Evolutionary conservation across 495 filamentous ascomycete genomes (phyloP), one percentile per base, ranked within the genome.

Genomic region (Aspergillus cavernicola): DNA sequence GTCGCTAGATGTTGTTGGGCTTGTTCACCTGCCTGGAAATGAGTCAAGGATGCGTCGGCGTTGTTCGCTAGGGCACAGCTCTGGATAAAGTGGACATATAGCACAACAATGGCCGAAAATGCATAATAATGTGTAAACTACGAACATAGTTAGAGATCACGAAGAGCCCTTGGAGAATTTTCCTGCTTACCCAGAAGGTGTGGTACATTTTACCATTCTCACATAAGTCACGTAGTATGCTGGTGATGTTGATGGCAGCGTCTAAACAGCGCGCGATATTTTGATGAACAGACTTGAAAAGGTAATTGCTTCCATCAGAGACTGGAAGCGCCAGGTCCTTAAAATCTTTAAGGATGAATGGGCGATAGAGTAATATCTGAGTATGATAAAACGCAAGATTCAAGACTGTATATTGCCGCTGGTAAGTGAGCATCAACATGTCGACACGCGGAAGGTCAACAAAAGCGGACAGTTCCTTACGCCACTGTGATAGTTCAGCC

Each of bases 71-170:
- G 50, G 0, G 58, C 35, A 24, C 48, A 46, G 16, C n/a, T 48
- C 24, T 58, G 59, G 20, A 65, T 62, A 19, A 60, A 46, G 13
- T 58, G 55, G 4, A 65, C 54, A 44, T 65, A 65, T 13, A 65
- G 35, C 1, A 65, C 54, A 4, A 62, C 54, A 41, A 65, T 62
- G 6, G 62, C 62, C 9, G 56, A 65, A 11, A 65, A 65, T 0
- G 55, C 59, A 35, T 65, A 62, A 41, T 65, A 65, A 47, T 65
- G 62, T 1, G 62, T 65, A 33, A 62, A 62, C 62, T 65, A 3
- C 18, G 9, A 5, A 12, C 4, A 44, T 3, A 2, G 23, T 44
- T 44, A 44, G 41, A n/a, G 13, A 2, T 1, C 4, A 44, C 13
- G 4, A 31, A n/a, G 18, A 4, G n/a, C 18, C 18, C 3, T 9